Conservation (phyloP, 108 stramenopile species). For the Nitzschia sp. region DNA sequence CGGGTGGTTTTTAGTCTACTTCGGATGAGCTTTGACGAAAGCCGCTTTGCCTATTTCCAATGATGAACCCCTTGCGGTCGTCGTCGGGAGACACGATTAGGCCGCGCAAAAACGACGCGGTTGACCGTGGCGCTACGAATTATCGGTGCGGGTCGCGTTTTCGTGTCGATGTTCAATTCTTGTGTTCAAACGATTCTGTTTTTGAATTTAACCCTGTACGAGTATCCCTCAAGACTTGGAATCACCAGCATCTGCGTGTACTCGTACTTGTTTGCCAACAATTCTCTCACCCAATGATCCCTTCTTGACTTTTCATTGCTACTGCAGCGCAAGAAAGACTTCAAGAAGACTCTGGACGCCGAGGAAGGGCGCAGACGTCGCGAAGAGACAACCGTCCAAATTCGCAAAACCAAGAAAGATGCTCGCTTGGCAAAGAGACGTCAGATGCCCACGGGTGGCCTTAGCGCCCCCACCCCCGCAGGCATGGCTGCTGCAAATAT, state of each 20-base stretch:
- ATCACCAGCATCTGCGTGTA: neutral
- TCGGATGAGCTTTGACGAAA: too few relatives aligned
- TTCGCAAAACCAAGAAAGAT: constrained; percentile 97
- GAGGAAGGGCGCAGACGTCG: constrained; percentile 93
- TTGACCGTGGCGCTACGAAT: too few relatives aligned
- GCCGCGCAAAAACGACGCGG: too few relatives aligned
- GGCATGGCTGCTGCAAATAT: constrained; percentile 76
- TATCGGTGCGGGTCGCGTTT: too few relatives aligned
- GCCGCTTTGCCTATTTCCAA: too few relatives aligned
- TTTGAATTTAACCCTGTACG: neutral
- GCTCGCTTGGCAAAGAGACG: constrained; percentile 94
- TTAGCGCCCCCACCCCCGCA: constrained; percentile 58
- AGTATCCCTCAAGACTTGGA: neutral
- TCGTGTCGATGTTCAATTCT: too few relatives aligned
- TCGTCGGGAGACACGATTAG: too few relatives aligned
- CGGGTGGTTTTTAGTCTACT: too few relatives aligned
- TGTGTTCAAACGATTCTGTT: neutral
- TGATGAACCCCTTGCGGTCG: too few relatives aligned
- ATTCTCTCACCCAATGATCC: too few relatives aligned
- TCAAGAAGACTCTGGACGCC: constrained; percentile 93
- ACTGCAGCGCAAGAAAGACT: constrained; percentile 82
- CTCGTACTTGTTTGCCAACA: neutral
- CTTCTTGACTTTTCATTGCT: too few relatives aligned
- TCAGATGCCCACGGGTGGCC: constrained; percentile 61
- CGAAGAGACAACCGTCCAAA: constrained; percentile 96